Conservation (phyloP, 2,329 filamentous ascomycete genomes). For the Calonectria henricotiae region DNA sequence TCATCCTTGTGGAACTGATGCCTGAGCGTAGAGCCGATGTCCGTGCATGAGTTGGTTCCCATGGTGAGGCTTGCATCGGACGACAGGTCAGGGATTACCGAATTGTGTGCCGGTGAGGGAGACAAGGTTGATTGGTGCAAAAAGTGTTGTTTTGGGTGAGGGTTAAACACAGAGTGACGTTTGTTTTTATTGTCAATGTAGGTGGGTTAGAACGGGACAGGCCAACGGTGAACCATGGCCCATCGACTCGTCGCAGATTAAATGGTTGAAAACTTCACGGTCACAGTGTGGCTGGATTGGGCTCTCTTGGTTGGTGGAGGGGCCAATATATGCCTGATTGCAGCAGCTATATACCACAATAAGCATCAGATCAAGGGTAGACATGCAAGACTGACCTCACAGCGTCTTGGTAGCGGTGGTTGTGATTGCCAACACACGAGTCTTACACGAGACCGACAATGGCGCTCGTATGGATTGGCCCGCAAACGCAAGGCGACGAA, state of each 20-base stretch:
- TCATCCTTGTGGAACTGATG: slow-evolving; percentile 81
- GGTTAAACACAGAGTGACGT: background rate
- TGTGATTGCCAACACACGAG: background rate
- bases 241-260: slow-evolving; percentile 11
- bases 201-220: slow-evolving; percentile 7
- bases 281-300: slow-evolving; percentile 28
- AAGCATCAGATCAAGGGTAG: slow-evolving; percentile 9
- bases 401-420: background rate
- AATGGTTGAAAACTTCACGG: slow-evolving; percentile 15
- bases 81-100: slow-evolving; percentile 10
- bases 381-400: background rate
- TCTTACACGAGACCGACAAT: slow-evolving; percentile 14
- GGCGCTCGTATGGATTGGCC: slow-evolving; percentile 23
- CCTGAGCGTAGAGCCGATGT: slow-evolving; percentile 83
- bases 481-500: background rate
- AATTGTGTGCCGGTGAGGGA: background rate
- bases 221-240: slow-evolving; percentile 24
- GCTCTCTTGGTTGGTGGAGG: slow-evolving; percentile 20
- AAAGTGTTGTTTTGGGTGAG: background rate
- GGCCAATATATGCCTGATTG: slow-evolving; percentile 15
- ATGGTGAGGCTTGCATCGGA: slow-evolving; percentile 53
- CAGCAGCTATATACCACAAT: slow-evolving; percentile 15
- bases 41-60: slow-evolving; percentile 69
- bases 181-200: slow-evolving; percentile 17
- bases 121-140: background rate